phyloP scores from a whole-genome alignment of 1,284 basidiomycete genomes.

The Microbotryum scabiosae region DNA sequence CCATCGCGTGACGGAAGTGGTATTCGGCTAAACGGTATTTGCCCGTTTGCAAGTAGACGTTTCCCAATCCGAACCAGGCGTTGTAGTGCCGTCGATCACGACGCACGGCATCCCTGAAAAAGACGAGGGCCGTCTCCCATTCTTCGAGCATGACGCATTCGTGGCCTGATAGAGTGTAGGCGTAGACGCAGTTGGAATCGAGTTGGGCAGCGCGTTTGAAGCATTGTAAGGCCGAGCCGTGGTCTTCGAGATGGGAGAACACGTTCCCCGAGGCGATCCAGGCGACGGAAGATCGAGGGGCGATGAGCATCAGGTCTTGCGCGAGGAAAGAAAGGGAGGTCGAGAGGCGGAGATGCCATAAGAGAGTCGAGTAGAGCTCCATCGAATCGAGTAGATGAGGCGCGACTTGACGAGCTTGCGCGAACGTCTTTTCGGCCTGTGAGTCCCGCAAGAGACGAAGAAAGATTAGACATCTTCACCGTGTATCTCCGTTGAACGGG shows the following conservation, averaged over 20 bases:
- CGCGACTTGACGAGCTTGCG: slow-evolving; percentile 63
- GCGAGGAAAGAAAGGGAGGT: slow-evolving; percentile 79
- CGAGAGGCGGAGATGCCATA: slow-evolving; percentile 80
- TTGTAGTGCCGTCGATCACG: slow-evolving; percentile 85
- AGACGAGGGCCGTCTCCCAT: slow-evolving; percentile 74
- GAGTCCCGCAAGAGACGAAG: too few species aligned
- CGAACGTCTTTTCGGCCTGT: slow-evolving; percentile 82
- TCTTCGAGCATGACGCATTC: slow-evolving; percentile 85
- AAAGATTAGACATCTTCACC: too few species aligned
- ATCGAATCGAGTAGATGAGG: slow-evolving; percentile 79
- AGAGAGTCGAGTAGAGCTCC: slow-evolving; percentile 85
- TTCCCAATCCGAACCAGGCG: slow-evolving; percentile 96
- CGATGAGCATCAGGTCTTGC: slow-evolving; percentile 74
- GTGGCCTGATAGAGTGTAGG: slow-evolving; percentile 86
- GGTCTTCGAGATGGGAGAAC: slow-evolving; percentile 84
- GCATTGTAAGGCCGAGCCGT: slow-evolving; percentile 79
- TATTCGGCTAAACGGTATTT: slow-evolving; percentile 84
- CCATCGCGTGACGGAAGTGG: slow-evolving; percentile 79
- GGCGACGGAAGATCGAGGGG: slow-evolving; percentile 62
- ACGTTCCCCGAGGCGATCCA: slow-evolving; percentile 93
- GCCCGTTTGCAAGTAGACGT: slow-evolving; percentile 83
- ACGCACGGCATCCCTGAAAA: slow-evolving; percentile 80
- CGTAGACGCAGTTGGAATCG: slow-evolving; percentile 77
- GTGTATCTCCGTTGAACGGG: too few species aligned
- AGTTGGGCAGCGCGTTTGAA: slow-evolving; percentile 71